These are phyloP conservation scores for Penicillium paxilli DNA, from an alignment of 495 filamentous ascomycete genomes.

Conservation along the genomic window DNA sequence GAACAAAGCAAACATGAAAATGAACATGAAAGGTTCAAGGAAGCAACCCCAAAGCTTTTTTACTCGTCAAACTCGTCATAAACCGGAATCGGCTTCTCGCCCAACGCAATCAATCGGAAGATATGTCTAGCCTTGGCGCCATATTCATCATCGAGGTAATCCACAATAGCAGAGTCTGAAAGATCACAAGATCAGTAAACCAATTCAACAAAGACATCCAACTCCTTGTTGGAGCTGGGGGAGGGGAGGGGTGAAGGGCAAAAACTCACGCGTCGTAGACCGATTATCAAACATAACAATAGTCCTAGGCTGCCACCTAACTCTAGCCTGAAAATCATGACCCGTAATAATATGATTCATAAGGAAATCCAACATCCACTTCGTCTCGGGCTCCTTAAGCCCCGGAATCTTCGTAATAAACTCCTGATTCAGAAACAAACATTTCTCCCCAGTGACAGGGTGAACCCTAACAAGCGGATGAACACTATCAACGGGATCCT, in stretches of 20 bases:
- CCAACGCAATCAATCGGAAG: slow-evolving; percentile 53
- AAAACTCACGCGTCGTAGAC: slow-evolving; percentile 53
- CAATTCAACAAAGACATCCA: background rate
- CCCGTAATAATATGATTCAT: slow-evolving; percentile 82
- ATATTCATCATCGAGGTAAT: slow-evolving; percentile 50
- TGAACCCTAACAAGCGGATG: slow-evolving; percentile 77
- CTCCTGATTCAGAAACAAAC: slow-evolving; percentile 76
- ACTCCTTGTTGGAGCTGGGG: too few relatives aligned
- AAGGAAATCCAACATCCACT: slow-evolving; percentile 75
- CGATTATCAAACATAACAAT: slow-evolving; percentile 87
- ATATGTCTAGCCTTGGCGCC: slow-evolving; percentile 50
- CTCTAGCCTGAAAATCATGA: slow-evolving; percentile 84
- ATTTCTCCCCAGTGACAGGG: slow-evolving; percentile 77
- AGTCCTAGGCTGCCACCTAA: slow-evolving; percentile 78
- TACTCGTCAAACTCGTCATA: slow-evolving; percentile 39
- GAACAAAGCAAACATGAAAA: too few relatives aligned
- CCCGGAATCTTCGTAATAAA: slow-evolving; percentile 79
- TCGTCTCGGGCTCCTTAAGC: slow-evolving; percentile 60
- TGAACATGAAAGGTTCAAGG: too few relatives aligned
- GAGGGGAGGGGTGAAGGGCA: background rate
- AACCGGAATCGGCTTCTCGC: slow-evolving; percentile 53
- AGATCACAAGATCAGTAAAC: background rate
- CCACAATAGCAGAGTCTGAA: slow-evolving; percentile 53
- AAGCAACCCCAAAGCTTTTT: slow-evolving; percentile 8
- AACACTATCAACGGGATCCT: slow-evolving; percentile 65